A percentile compares a stretch with the other conserved stretches of the same genome.
These are phyloP conservation scores for Rhizoclosmatium globosum DNA, from an alignment of 192 early-diverging fungal genomes.

Conservation along the genomic window DNA sequence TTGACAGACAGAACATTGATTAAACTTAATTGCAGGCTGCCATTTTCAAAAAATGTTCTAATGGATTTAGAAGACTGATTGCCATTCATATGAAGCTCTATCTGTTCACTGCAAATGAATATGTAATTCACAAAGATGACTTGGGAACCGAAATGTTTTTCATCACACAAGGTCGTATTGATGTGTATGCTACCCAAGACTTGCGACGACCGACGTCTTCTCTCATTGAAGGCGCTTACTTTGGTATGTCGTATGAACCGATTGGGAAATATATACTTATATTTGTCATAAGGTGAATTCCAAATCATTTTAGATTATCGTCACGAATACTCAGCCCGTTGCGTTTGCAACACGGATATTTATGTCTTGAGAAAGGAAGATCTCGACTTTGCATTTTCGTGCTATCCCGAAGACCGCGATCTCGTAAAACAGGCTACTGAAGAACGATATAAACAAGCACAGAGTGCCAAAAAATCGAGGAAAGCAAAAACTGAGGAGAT, in stretches of 20 bases:
- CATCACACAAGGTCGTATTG: constrained; percentile 58
- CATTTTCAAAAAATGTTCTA: constrained; percentile 54
- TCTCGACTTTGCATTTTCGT: constrained; percentile 48
- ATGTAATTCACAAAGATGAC: constrained; percentile 56
- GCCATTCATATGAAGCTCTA: constrained; percentile 59
- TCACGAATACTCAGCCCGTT: constrained; percentile 53
- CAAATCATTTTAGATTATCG: constrained; percentile 53
- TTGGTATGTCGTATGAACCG: too few relatives aligned
- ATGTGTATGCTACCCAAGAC: constrained; percentile 50
- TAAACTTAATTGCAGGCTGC: constrained; percentile 35
- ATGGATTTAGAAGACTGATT: constrained; percentile 55
- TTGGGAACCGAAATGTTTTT: constrained; percentile 60
- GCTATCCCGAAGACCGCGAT: constrained; percentile 52
- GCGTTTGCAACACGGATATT: constrained; percentile 61
- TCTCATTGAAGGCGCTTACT: constrained; percentile 56
- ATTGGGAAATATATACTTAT: too few relatives aligned
- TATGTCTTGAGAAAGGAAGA: constrained; percentile 56
- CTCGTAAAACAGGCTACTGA: constrained; percentile 43
- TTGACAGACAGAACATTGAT: not conserved
- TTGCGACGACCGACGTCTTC: constrained; percentile 45
- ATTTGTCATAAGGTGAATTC: constrained; percentile 58
- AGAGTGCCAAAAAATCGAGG: constrained; percentile 39
- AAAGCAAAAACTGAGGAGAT: constrained; percentile 24
- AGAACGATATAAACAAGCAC: constrained; percentile 43
- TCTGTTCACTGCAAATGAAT: constrained; percentile 59